These are phyloP conservation scores for Leccinum griseonigrum DNA, from an alignment of 1,284 basidiomycete genomes.

Conservation along the genomic window DNA sequence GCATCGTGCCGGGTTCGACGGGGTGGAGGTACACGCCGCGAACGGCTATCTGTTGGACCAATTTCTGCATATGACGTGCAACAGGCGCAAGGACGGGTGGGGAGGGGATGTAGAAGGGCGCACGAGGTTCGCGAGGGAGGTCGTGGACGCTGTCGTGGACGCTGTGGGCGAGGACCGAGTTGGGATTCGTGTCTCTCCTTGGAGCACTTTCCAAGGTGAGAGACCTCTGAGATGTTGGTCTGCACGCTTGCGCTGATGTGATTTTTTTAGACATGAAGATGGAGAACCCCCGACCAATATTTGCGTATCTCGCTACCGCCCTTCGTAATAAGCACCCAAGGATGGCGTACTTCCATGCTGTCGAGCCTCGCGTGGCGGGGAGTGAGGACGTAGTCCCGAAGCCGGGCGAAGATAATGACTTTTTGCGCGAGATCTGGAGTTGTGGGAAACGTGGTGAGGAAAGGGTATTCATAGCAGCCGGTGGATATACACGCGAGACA, in stretches of 20 bases:
- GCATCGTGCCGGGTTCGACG: slow-evolving; percentile 24
- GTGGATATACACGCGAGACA: slow-evolving; percentile 30
- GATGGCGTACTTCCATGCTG: slow-evolving; percentile 54
- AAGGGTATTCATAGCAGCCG: slow-evolving; percentile 45
- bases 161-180: slow-evolving; percentile 38
- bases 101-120: slow-evolving; percentile 53
- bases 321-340: slow-evolving; percentile 34
- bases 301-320: slow-evolving; percentile 37
- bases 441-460: slow-evolving; percentile 16
- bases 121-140: slow-evolving; percentile 40
- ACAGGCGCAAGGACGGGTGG: slow-evolving; percentile 54
- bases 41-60: slow-evolving; percentile 28
- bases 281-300: slow-evolving; percentile 41
- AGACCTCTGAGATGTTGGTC: background rate
- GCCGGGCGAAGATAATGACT: slow-evolving; percentile 11
- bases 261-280: slow-evolving; percentile 25
- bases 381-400: background rate
- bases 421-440: slow-evolving; percentile 30
- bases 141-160: slow-evolving; percentile 29
- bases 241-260: background rate
- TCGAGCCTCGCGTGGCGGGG: slow-evolving; percentile 43
- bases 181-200: slow-evolving; percentile 56
- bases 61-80: slow-evolving; percentile 28
- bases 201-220: slow-evolving; percentile 39
- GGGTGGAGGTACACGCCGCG: slow-evolving; percentile 23